Evolutionary conservation across 306 rosid genomes (phyloP), one percentile per base, ranked within the genome.

Genomic region (Glycine soja): DNA sequence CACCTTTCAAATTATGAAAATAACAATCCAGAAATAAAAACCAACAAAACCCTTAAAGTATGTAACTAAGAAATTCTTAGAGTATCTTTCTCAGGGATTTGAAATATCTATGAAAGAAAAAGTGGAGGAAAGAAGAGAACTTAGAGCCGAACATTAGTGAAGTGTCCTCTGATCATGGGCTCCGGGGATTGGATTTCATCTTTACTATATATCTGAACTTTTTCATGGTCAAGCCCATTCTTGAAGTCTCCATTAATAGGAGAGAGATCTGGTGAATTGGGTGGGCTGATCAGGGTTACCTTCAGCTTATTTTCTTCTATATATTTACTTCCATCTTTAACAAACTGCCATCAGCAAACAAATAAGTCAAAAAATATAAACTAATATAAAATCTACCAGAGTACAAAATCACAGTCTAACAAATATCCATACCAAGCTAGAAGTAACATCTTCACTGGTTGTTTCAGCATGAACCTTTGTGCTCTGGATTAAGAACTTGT

Each of bases 401-500:
- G 72, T 66, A 84, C 38, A 56, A 48, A 75, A 74, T 15, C 66
- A 69, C 59, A 63, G 67, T 77, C 81, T 74, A 79, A 8, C 61
- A 73, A 74, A 66, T 65, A 85, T 66, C 79, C 89, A 85, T 86
- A 95, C 99, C 91, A 88, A 84, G 90, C 85, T 85, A 72, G 96
- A 80, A 18, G 92, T 90, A 85, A 93, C 86, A 59, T 95, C 89
- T 78, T 87, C 90, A 70, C 86, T 83, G 30, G 87, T 79, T 82
- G 92, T 93, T 80, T 81, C 89, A 36, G 72, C 82, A 61, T 90
- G 63, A 85, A 95, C 98, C 48, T 80, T 40, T 66, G 90, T 88
- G 86, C 99, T 87, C 84, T 90, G 99, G 83, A 95, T 85, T 87
- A 95, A 86, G 75, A 95, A 95, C 91, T 95, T 95, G 83, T 95